Evolutionary conservation across 73 alveolate genomes (phyloP).

Genomic region (Stentor roeselii): DNA sequence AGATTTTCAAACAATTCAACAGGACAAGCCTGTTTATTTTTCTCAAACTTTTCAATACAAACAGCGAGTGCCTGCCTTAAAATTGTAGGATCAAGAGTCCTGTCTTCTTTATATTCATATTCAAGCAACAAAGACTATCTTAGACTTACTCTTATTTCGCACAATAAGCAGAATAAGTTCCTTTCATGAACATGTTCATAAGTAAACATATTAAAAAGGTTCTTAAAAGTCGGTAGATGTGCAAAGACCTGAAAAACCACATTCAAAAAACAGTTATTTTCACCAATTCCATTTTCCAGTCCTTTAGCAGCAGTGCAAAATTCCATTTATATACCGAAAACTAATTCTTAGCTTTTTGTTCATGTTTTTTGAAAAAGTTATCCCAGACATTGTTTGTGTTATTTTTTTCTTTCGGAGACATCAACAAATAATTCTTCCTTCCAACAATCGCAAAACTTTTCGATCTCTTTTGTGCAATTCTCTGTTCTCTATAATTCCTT

Average conservation of each 20-base stretch:
- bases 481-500: conserved; percentile 4
- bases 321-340: not conserved
- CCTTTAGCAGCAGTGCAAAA: not conserved
- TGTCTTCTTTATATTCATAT: not conserved
- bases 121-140: not conserved
- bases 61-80: not conserved
- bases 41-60: no score
- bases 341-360: not conserved
- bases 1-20: not conserved
- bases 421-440: conserved; percentile 10
- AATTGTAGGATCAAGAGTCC: no score
- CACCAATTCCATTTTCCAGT: not conserved
- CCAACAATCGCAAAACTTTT: conserved; percentile 16
- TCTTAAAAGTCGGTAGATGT: not conserved
- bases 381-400: conserved; percentile 4
- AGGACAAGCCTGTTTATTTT: not conserved
- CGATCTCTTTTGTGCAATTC: conserved; percentile 14
- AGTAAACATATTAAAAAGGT: not conserved
- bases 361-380: conserved; percentile 7
- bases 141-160: not conserved
- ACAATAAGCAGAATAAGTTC: not conserved
- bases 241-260: not conserved
- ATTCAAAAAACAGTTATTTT: not conserved
- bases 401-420: conserved; percentile 18
- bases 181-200: not conserved